phyloP scores from a whole-genome alignment of 2,329 filamentous ascomycete species.

The Penicillium decumbens region DNA sequence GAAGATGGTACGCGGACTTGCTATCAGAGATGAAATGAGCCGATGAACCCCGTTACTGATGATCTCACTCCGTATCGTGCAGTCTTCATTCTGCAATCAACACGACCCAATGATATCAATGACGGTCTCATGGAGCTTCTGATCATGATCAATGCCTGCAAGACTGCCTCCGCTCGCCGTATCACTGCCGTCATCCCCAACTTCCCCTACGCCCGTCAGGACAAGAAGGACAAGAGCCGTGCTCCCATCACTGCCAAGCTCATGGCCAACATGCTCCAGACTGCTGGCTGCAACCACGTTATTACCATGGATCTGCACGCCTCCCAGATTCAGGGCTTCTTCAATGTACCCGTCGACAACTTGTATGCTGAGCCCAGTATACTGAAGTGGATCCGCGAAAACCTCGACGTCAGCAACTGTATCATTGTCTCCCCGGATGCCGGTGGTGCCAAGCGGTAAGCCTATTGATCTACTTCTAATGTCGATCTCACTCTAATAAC shows the following conservation, averaged over 20 bases:
- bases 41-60: conserved; percentile 7
- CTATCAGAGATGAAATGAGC: conserved; percentile 8
- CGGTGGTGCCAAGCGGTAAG: conserved; percentile 80
- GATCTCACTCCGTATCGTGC: conserved; percentile 11
- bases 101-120: conserved; percentile 92
- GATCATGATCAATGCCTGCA: conserved; percentile 97
- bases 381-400: conserved; percentile 83
- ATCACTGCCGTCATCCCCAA: conserved; percentile 95
- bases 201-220: conserved; percentile 93
- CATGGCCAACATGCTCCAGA: conserved; percentile 96
- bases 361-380: conserved; percentile 93
- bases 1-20: conserved; percentile 66
- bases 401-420: conserved; percentile 73
- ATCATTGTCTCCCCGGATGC: conserved; percentile 95
- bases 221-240: conserved; percentile 94
- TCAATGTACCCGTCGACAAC: conserved; percentile 76
- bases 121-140: conserved; percentile 96
- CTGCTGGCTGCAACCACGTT: conserved; percentile 85
- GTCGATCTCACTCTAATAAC: conserved; percentile 2
- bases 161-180: conserved; percentile 75
- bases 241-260: conserved; percentile 95
- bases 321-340: conserved; percentile 92
- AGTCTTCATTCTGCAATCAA: conserved; percentile 96
- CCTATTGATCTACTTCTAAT: not conserved
- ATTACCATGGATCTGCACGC: conserved; percentile 97